A percentile compares a stretch with the other conserved stretches of the same genome.
These are phyloP conservation scores for Solanum neorickii DNA, from an alignment of 257 asterid species.

Conservation along the genomic window DNA sequence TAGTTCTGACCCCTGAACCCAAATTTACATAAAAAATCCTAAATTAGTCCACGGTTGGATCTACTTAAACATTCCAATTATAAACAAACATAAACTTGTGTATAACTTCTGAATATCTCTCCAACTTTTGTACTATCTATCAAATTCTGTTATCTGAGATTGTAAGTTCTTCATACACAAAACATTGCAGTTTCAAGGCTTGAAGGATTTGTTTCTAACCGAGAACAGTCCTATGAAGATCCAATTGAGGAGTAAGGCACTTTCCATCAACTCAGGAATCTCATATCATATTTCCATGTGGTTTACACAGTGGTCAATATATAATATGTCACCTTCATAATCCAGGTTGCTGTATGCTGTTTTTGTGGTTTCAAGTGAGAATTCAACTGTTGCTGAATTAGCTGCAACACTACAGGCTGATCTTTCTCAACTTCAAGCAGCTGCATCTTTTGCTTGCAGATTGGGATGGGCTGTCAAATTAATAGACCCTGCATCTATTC, in stretches of 20 bases:
- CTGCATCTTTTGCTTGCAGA: constrained; percentile 99
- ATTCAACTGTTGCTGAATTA: constrained; percentile 93
- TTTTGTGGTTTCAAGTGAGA: constrained; percentile 94
- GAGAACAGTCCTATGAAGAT: constrained; percentile 98
- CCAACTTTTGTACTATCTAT: background rate
- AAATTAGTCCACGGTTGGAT: background rate
- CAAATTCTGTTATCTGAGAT: background rate
- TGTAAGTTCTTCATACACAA: constrained; percentile 14
- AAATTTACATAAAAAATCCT: background rate
- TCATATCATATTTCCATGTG: constrained; percentile 6
- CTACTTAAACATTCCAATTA: background rate
- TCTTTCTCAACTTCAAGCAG: constrained; percentile 93
- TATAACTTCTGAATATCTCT: background rate
- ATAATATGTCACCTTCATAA: constrained; percentile 12
- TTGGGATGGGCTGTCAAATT: constrained; percentile 96
- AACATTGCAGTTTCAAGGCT: constrained; percentile 93
- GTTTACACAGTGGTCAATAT: constrained; percentile 5
- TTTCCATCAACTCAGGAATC: constrained; percentile 3
- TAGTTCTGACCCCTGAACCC: background rate
- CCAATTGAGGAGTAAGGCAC: constrained; percentile 94
- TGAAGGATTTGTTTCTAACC: constrained; percentile 98
- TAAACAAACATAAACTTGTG: background rate
- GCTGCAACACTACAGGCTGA: constrained; percentile 95
- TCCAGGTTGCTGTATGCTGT: constrained; percentile 99
- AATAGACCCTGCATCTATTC: constrained; percentile 91